Evolutionary conservation across 139 green algal species (phyloP), one percentile per base, ranked within the genome.

Genomic region (Diplosphaera chodatii): DNA sequence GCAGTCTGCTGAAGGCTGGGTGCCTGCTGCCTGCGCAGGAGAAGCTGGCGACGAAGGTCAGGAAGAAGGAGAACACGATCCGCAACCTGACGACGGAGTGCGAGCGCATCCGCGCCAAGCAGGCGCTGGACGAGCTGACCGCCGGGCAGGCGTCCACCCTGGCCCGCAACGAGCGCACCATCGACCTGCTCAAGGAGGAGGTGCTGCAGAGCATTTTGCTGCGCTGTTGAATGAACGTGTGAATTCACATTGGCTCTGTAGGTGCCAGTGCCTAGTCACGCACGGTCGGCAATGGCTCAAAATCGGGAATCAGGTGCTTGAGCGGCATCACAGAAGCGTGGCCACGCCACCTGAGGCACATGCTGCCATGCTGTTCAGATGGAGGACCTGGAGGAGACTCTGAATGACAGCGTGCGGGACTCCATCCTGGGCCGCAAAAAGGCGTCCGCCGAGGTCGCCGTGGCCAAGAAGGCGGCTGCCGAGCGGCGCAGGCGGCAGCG

Each of bases 21-120:
- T n/a, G n/a, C n/a, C n/a, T 59, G 16, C 22, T 59, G 8, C 3
- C 16, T 27, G 13, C 3, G 18, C 91, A 96, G 82, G 76, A 93
- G 72, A 97, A 96, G 85, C 55, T 92, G 27, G 78, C 85, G 18
- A 89, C 96, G 27, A 97, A 94, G 75, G 88, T 98, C 29, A 73
- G 80, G 23, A 90, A 89, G 69, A 76, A 80, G 55, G 88, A 96
- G 77, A 78, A 80, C 40, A 91, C 89, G 80, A 70, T 96, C 4
- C 66, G 72, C 63, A 91, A 95, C 76, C 77, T 97, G 55, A 78
- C 84, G 65, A 82, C 72, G 1, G 92, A 97, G 84, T 83, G 80
- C 23, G 84, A 94, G 23, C 82, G 82, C 32, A 97, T 97, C 67
- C 71, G 77, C 64, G 78, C 74, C 2, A 81, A 97, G 83, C 70